Evolutionary conservation across 2,329 filamentous ascomycete species (phyloP).

Genomic region (Trichoderma sp.): DNA sequence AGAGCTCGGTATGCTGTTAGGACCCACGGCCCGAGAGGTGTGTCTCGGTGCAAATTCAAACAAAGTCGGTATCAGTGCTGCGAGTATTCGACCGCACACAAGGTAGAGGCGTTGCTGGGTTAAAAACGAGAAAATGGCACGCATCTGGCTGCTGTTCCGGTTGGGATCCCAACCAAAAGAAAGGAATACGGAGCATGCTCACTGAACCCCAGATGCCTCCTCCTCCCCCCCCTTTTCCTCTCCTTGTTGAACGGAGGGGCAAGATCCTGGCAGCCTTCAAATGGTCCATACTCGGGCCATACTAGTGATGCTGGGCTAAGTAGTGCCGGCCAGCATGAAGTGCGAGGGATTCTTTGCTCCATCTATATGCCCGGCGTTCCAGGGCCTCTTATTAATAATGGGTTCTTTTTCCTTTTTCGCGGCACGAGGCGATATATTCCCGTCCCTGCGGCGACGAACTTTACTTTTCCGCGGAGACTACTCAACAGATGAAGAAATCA

Average conservation of each 20-base stretch:
- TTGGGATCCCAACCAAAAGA: no score
- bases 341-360: not conserved
- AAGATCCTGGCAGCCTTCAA: not conserved
- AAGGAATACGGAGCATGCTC: no score
- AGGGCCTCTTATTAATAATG: not conserved
- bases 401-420: not conserved
- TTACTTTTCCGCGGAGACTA: no score
- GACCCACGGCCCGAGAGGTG: no score
- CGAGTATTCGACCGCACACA: not conserved
- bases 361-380: conserved; percentile 3
- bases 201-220: no score
- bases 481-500: no score
- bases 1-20: no score
- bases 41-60: no score
- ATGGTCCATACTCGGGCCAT: not conserved
- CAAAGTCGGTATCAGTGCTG: no score
- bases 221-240: no score
- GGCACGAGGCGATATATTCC: not conserved
- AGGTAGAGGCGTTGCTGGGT: not conserved
- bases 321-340: not conserved
- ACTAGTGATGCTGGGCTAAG: not conserved
- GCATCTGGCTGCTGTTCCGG: not conserved
- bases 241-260: not conserved
- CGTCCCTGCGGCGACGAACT: no score
- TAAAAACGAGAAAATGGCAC: not conserved